phyloP scores from a whole-genome alignment of 495 filamentous ascomycete genomes.

The Penicillium roqueforti region DNA sequence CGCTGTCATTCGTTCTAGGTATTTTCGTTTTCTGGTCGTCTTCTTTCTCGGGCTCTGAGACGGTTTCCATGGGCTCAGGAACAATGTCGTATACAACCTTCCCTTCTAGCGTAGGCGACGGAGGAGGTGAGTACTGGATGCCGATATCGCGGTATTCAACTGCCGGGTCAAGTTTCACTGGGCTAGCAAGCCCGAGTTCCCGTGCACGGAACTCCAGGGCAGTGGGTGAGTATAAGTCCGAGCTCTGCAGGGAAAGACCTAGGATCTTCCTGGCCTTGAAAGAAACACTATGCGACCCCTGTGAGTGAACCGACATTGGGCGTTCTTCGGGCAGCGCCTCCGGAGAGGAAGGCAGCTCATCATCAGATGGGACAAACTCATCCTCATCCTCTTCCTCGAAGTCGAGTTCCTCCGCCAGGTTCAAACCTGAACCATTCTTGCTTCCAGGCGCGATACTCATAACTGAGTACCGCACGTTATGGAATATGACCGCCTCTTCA shows the following conservation, averaged over 20 bases:
- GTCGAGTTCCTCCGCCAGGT: slow-evolving; percentile 84
- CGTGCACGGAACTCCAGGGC: slow-evolving; percentile 20
- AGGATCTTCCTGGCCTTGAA: slow-evolving; percentile 50
- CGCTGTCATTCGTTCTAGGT: slow-evolving; percentile 25
- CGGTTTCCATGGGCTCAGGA: background rate
- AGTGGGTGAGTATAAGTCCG: slow-evolving; percentile 20
- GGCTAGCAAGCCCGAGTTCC: slow-evolving; percentile 10
- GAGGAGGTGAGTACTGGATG: slow-evolving; percentile 76
- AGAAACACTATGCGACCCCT: slow-evolving; percentile 36
- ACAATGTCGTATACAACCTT: background rate
- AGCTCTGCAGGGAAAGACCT: slow-evolving; percentile 41
- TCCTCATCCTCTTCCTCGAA: slow-evolving; percentile 78
- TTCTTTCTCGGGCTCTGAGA: background rate
- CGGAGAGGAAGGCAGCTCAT: slow-evolving; percentile 23
- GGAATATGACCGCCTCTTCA: slow-evolving; percentile 25
- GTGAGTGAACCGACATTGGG: slow-evolving; percentile 41
- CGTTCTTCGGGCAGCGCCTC: slow-evolving; percentile 47
- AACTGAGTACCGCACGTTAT: slow-evolving; percentile 60
- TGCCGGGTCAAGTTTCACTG: slow-evolving; percentile 11
- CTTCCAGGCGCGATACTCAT: slow-evolving; percentile 47
- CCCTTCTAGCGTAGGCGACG: slow-evolving; percentile 56
- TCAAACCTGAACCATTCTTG: slow-evolving; percentile 60
- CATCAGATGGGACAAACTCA: slow-evolving; percentile 46
- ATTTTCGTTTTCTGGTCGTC: background rate
- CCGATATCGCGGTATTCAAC: slow-evolving; percentile 65